Evolutionary conservation across 306 rosid species (phyloP), one percentile per base, ranked within the genome.

Genomic region (Abrus pulchellus): DNA sequence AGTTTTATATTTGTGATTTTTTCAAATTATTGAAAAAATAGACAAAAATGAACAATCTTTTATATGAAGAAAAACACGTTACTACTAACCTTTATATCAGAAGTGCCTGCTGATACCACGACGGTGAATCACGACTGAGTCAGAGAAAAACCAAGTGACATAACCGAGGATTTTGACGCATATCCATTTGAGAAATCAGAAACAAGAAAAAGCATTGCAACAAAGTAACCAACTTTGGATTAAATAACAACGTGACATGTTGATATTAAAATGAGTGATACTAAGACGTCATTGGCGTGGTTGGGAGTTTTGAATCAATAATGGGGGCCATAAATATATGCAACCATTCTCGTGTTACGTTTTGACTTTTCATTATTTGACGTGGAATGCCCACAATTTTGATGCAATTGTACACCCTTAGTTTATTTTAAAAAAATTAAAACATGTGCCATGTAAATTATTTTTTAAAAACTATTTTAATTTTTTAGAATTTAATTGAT

Each of bases 331-430:
- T 11, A 32, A 12, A 62, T 62, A 62, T 34, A 62, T 62, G 44
- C 44, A 32, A 30, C 70, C 32, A 14, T 64, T 40, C 70, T 5
- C 27, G 68, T 0, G 68, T 1, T 65, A 59, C 7, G 4, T 47
- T 29, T 47, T 45, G 74, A 68, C 74, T 68, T 68, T 65, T 11
- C 50, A 27, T 68, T 44, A 66, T 38, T 14, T 54, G 4, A 43
- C 43, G 8, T 60, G 2, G 27, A 5, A 11, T 28, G 59, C 13
- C 32, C 56, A 32, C 44, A 11, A 38, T 45, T 69, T 69, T 12
- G 13, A 30, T 69, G 20, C 45, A 13, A 33, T 34, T 48, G 29
- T 68, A 48, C 13, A 69, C 75, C 1, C 20, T 20, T 20, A 0
- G 20, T 20, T 20, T 20, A 20, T 20, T 20, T 20, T 20, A 20